Evolutionary conservation across 805 yeast species (phyloP), one percentile per base, ranked within the genome.

Genomic region (Cyberlindnera veronae): DNA sequence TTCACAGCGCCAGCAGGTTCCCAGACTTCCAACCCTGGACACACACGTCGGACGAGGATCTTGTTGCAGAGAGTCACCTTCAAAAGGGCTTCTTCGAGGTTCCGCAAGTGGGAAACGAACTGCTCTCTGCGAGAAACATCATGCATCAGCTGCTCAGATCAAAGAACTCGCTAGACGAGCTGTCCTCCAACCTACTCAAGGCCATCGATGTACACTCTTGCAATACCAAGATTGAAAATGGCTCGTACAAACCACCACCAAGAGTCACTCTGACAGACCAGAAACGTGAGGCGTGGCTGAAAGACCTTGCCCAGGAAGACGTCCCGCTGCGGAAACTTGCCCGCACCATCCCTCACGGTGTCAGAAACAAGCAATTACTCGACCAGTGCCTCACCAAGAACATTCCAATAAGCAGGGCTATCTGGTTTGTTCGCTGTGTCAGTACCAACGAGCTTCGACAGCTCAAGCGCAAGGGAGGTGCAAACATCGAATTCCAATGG

Each of bases 351-450:
- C 98, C 99, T 0, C 96, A 91, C 58, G 97, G 97, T 0, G 76
- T 90, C 17, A 69, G 90, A 48, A 84, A 86, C 57, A 77, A 78
- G 49, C 71, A 74, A 1, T 66, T 91, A 15, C 58, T 91, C 4
- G 96, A 89, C 47, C 85, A 81, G 45, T 74, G 95, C 48, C 73
- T 83, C 44, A 54, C 65, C 18, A 80, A 81, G 54, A 64, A 66
- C 24, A 80, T 91, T 0, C 96, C 98, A 0, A 65, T 84, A 2
- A 58, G 74, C n/a, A 68, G 97, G 44, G 95, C 96, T 0, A 61
- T 91, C 2, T 91, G 99, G 99, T 74, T 93, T 44, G 84, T 91
- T 4, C 78, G 86, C 48, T 87, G 96, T 60, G 87, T 90, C 3
- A 80, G 90, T 18, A 80, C 85, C 11, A 84, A 89, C 47, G 96